A percentile compares a stretch with the other conserved stretches of the same genome.
Conservation (phyloP, 768 basidiomycete genomes). For the Pholiota molesta region DNA sequence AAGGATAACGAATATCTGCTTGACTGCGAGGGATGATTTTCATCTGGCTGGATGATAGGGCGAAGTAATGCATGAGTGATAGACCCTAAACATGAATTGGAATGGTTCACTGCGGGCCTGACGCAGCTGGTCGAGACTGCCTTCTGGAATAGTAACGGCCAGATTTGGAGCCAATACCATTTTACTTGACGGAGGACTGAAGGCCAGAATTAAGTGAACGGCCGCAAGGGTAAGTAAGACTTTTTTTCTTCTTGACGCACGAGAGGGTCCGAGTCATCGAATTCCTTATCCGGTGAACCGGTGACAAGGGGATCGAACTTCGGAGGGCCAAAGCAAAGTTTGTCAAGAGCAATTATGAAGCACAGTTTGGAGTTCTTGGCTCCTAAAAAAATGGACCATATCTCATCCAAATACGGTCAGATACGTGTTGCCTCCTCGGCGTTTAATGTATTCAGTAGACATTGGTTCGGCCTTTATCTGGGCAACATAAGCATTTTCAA, state of each 20-base stretch:
- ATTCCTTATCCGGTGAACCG: constrained; percentile 14
- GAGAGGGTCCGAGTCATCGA: constrained; percentile 10
- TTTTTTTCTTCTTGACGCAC: background rate
- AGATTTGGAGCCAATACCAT: constrained; percentile 1
- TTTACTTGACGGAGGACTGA: constrained; percentile 7
- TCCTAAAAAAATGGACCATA: background rate
- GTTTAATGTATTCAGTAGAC: background rate
- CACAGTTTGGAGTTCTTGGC: background rate
- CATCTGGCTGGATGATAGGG: background rate
- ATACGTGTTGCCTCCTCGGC: background rate
- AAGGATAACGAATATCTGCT: constrained; percentile 7
- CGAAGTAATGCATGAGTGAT: background rate
- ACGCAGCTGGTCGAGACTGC: constrained; percentile 17
- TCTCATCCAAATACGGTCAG: background rate
- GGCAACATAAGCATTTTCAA: background rate
- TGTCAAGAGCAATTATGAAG: constrained; percentile 10
- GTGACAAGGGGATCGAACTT: constrained; percentile 7
- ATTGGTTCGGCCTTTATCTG: background rate
- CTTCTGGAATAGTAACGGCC: constrained; percentile 4
- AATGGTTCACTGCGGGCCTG: constrained; percentile 1
- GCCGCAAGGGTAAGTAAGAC: constrained; percentile 9
- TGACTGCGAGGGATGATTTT: background rate
- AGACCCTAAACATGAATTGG: background rate
- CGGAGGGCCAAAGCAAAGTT: constrained; percentile 14
- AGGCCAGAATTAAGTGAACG: constrained; percentile 13